Percentiles rank a stretch among this genome's conserved stretches.
Conservation (phyloP, 208 protist species). For the Naegleria fowleri region DNA sequence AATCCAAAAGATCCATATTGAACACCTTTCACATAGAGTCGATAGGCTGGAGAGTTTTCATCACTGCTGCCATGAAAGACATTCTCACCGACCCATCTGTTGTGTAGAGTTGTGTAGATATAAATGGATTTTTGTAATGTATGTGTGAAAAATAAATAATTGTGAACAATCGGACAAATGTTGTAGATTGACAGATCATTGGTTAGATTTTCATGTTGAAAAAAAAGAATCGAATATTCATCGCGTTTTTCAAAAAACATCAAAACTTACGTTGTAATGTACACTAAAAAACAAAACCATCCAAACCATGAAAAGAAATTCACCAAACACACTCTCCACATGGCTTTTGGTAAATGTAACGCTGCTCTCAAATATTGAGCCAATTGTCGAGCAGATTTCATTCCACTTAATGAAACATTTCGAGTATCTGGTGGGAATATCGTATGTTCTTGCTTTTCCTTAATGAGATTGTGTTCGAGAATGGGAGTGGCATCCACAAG, state of each 20-base stretch:
- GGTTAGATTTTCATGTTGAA: too few relatives aligned
- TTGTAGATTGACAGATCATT: too few relatives aligned
- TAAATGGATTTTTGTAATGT: too few relatives aligned
- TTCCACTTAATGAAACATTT: neutral
- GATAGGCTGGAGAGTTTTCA: neutral
- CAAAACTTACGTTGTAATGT: neutral
- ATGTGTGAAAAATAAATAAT: too few relatives aligned
- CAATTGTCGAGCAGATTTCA: neutral
- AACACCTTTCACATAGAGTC: neutral
- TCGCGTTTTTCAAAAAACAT: too few relatives aligned
- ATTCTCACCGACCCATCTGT: slow-evolving; percentile 18
- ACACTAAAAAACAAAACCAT: slow-evolving; percentile 30
- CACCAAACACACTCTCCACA: slow-evolving; percentile 20
- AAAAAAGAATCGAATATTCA: too few relatives aligned
- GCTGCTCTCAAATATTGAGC: neutral
- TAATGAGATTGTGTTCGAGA: neutral
- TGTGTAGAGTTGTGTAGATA: too few relatives aligned
- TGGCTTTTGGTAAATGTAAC: neutral
- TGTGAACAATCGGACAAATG: too few relatives aligned
- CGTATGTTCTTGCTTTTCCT: neutral
- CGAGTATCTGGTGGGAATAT: neutral
- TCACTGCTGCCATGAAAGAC: neutral
- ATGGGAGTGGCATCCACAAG: neutral
- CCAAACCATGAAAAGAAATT: slow-evolving; percentile 23
- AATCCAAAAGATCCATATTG: slow-evolving; percentile 26